Evolutionary conservation across 2,329 filamentous ascomycete genomes (phyloP), one percentile per base, ranked within the genome.

Genomic region (Shiraia sp.): DNA sequence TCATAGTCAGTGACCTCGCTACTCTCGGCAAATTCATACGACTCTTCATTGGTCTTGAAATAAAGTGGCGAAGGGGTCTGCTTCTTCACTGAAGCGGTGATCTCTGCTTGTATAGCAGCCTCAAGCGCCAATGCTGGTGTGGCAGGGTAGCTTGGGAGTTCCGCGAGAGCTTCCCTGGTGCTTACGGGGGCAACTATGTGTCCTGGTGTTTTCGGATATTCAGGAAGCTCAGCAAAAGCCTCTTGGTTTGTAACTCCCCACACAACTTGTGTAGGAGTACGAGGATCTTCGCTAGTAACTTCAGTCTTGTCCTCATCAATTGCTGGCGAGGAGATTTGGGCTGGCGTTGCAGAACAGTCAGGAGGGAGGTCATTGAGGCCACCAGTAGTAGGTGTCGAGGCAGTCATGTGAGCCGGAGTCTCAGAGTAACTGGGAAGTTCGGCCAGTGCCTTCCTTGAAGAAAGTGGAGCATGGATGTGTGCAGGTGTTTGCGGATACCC

Each of bases 101-200:
- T 61, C 38, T 61, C 55, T 32, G 56, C 53, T 24, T 61, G 57
- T 10, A 61, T 47, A 12, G 57, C 57, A 30, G 52, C 50, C 35
- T 61, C 57, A n/a, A 59, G 50, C 5, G 48, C 55, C 34, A 55
- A 30, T 2, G 55, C 49, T 24, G 57, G 57, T 8, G 55, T 61
- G 17, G 49, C 55, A 10, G 56, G 56, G 32, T 56, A 59, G 16
- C 43, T 37, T 27, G 58, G 55, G 3, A 61, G 40, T 30, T 61
- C 56, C 40, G 45, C 49, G n/a, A 61, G 42, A 36, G 54, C 56
- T 14, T 53, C 46, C 14, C 37, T 45, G 14, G 51, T 51, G 32
- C 42, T 52, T 23, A 59, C 39, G 1, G 56, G 52, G 15, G 54
- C 54, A 15, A 29, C 40, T 33, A 59, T 57, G 16, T 59, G 55